Evolutionary conservation across 768 basidiomycete genomes (phyloP).

Genomic region (Cyathus striatus): DNA sequence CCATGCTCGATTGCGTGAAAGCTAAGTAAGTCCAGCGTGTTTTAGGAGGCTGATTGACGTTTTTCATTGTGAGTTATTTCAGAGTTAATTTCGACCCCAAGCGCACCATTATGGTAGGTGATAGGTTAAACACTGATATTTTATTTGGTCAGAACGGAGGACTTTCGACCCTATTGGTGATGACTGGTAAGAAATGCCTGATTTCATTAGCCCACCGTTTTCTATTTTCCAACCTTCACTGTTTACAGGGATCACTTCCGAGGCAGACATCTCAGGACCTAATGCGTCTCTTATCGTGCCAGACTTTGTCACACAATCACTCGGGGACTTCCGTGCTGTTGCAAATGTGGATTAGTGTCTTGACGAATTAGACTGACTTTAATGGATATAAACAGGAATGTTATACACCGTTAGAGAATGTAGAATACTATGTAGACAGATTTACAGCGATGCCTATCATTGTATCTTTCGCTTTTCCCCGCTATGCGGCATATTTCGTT

Average conservation of each 20-base stretch:
- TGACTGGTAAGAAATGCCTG: conserved; percentile 62
- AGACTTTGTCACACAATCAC: conserved; percentile 71
- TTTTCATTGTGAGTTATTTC: conserved; percentile 6
- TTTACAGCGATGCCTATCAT: too few relatives aligned
- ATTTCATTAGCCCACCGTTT: conserved; percentile 3
- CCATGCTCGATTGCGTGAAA: conserved; percentile 92
- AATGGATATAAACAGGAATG: background rate
- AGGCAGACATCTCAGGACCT: conserved; percentile 67
- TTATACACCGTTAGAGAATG: background rate
- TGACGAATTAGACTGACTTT: background rate
- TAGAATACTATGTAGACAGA: background rate
- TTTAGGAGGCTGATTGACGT: conserved; percentile 6
- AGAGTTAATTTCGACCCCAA: conserved; percentile 86
- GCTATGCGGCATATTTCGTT: conserved; percentile 21
- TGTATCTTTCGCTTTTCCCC: too few relatives aligned
- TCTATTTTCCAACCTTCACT: conserved; percentile 1
- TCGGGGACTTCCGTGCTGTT: conserved; percentile 70
- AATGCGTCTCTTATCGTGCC: conserved; percentile 71
- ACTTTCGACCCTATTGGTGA: conserved; percentile 81
- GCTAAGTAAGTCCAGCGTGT: conserved; percentile 33
- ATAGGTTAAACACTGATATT: conserved; percentile 94
- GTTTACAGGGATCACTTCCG: conserved; percentile 66
- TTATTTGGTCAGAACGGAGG: conserved; percentile 87
- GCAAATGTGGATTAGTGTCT: conserved; percentile 12
- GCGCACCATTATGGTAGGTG: conserved; percentile 92